A percentile compares a stretch with the other conserved stretches of the same genome.
Conservation (phyloP, 768 basidiomycete species). For the Gymnopilus dilepis region DNA sequence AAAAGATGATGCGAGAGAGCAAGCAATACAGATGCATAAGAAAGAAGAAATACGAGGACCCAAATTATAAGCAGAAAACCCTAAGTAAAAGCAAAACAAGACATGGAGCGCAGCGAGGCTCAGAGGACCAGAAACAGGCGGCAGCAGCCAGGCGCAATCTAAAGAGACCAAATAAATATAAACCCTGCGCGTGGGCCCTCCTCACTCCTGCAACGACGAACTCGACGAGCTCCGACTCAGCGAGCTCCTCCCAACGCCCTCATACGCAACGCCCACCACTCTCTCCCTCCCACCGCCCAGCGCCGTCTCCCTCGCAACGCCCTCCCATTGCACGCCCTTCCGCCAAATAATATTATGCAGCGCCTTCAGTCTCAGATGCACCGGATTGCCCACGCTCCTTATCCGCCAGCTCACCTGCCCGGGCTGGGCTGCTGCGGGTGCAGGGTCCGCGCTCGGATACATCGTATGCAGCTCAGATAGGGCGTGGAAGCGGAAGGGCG, state of each 20-base stretch:
- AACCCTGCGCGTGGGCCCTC: neutral
- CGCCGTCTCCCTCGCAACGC: conserved; percentile 50
- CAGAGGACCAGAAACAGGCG: conserved; percentile 4
- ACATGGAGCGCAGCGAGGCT: neutral
- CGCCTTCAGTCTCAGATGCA: conserved; percentile 63
- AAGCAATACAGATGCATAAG: conserved; percentile 5
- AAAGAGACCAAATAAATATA: conserved; percentile 13
- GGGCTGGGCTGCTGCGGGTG: conserved; percentile 16
- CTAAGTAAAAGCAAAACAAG: neutral
- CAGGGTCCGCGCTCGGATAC: conserved; percentile 25
- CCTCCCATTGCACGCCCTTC: conserved; percentile 52
- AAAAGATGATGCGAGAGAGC: conserved; percentile 1
- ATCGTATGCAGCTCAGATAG: conserved; percentile 34
- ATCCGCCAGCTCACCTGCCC: conserved; percentile 44
- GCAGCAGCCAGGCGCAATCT: conserved; percentile 4
- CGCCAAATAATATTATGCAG: conserved; percentile 58
- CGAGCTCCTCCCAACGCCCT: conserved; percentile 61
- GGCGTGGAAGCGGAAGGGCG: conserved; percentile 45
- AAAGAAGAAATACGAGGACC: neutral
- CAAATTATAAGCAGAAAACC: conserved; percentile 10
- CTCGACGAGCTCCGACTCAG: conserved; percentile 32
- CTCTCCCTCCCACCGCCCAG: conserved; percentile 63
- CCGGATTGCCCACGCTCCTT: conserved; percentile 65
- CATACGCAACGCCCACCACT: conserved; percentile 62
- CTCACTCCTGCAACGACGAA: conserved; percentile 6